A percentile compares a stretch with the other conserved stretches of the same genome.
Evolutionary conservation across 164 flowering plant genomes (phyloP).

Genomic region (Houttuynia cordata): DNA sequence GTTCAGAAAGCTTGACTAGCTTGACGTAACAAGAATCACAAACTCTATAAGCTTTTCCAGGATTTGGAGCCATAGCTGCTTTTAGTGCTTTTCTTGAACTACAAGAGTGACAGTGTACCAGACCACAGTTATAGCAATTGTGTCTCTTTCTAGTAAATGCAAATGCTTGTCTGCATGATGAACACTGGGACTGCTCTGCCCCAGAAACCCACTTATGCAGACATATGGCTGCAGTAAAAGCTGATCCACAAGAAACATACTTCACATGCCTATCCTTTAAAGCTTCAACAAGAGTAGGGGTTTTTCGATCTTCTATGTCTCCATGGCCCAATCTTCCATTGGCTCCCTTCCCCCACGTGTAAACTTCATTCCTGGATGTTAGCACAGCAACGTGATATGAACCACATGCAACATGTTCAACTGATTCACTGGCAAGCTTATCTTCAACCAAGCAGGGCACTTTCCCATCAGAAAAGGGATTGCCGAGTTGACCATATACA

Average conservation of each 20-base stretch:
- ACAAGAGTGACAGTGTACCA: constrained; percentile 77
- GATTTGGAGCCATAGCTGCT: constrained; percentile 72
- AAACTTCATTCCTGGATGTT: constrained; percentile 66
- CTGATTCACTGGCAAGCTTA: constrained; percentile 17
- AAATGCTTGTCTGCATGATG: constrained; percentile 72
- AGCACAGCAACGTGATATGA: constrained; percentile 68
- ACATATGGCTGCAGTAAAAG: constrained; percentile 58
- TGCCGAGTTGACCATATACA: constrained; percentile 34
- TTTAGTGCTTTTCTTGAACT: constrained; percentile 68
- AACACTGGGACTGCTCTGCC: constrained; percentile 69
- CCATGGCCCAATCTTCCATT: constrained; percentile 87
- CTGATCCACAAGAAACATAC: constrained; percentile 65
- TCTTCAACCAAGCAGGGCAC: constrained; percentile 26
- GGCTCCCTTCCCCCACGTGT: constrained; percentile 84
- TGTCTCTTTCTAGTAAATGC: constrained; percentile 78
- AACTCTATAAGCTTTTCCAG: constrained; percentile 61
- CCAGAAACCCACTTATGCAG: constrained; percentile 79
- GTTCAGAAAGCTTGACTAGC: constrained; percentile 45
- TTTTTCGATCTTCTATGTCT: constrained; percentile 58
- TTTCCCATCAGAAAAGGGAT: constrained; percentile 27
- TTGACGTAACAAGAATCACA: constrained; percentile 65
- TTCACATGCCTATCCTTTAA: constrained; percentile 76
- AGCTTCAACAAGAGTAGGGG: constrained; percentile 57
- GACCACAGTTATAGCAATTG: constrained; percentile 79
- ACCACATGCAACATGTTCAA: constrained; percentile 66